Evolutionary conservation across 805 yeast species (phyloP), one percentile per base, ranked within the genome.

Genomic region (Metschnikowia corniflorae): DNA sequence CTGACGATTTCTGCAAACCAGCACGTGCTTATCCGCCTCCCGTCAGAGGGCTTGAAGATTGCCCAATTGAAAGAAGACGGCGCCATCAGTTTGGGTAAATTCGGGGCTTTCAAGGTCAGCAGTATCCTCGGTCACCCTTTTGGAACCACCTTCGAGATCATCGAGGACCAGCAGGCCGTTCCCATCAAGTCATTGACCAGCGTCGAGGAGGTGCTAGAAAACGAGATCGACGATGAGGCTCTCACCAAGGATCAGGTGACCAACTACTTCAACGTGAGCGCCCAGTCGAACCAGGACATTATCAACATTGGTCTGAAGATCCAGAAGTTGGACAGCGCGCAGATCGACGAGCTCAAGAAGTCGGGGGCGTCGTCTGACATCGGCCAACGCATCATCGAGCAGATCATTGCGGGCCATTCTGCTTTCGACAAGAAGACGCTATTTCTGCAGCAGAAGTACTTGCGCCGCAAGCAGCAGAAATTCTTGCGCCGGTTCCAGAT

Each of bases 381-480:
- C 17, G 95, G 95, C 16, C 82, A 80, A 50, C 79, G 78, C 30
- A 82, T 93, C 49, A 88, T 91, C 39, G 82, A 82, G 44, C 77
- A 76, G 47, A 85, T 93, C 62, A 82, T 88, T 43, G 81, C 80
- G 42, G 78, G 89, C 9, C 97, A 93, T 61, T 82, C 72, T 24
- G 84, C 86, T 7, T 93, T 93, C 55, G 86, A 86, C 49, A 82
- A 86, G 57, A 93, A 93, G 60, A 93, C 97, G 5, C 67, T 80
- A 19, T 86, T 75, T 54, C 86, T 96, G 2, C 96, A 93, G 59
- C 95, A 85, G 49, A 93, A 93, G 63, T 93, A 93, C 59, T 62
- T 91, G 51, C 81, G 82, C 46, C 77, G 99, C 52, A 93, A 93
- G 62, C 94, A 87, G 60, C 88, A 83, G 57, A 93, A 93, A 66